Conservation (phyloP, 768 basidiomycete species). For the Lenzites betulinus region DNA sequence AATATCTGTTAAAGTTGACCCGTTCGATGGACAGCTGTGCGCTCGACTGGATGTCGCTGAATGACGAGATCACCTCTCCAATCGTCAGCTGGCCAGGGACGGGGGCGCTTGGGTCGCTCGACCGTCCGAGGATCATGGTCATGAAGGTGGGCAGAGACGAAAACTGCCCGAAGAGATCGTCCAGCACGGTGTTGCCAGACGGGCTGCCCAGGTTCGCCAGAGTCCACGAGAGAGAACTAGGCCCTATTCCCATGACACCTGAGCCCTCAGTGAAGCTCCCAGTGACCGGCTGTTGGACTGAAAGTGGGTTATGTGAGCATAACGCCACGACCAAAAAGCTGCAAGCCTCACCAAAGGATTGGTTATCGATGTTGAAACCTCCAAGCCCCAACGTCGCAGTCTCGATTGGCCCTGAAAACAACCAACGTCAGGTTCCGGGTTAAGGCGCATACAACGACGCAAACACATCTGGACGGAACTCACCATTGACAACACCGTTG, state of each 20-base stretch:
- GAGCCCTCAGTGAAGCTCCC: conserved; percentile 16
- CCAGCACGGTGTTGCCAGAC: conserved; percentile 31
- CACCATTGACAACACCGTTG: conserved; percentile 27
- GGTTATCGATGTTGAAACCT: conserved; percentile 29
- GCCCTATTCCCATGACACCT: conserved; percentile 37
- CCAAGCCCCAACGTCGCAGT: conserved; percentile 30
- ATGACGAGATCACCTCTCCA: conserved; percentile 29
- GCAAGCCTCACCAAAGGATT: conserved; percentile 30
- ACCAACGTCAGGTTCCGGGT: neutral
- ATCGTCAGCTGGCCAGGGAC: conserved; percentile 36
- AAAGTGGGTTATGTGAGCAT: neutral
- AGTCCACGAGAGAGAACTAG: conserved; percentile 31
- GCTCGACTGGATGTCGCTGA: conserved; percentile 29
- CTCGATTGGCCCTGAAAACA: conserved; percentile 30
- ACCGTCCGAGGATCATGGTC: conserved; percentile 34
- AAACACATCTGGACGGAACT: conserved; percentile 1
- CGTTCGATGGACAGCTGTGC: conserved; percentile 32
- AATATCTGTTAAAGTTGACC: conserved; percentile 32
- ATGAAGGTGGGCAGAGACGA: conserved; percentile 34
- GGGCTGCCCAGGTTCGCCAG: conserved; percentile 18
- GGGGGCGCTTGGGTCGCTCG: conserved; percentile 30
- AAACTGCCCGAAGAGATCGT: conserved; percentile 36
- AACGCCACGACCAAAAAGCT: neutral
- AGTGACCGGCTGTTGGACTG: conserved; percentile 14
- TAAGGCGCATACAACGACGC: too few relatives aligned